Conservation (phyloP, 495 filamentous ascomycete species). For the Talaromyces nanjingensis region DNA sequence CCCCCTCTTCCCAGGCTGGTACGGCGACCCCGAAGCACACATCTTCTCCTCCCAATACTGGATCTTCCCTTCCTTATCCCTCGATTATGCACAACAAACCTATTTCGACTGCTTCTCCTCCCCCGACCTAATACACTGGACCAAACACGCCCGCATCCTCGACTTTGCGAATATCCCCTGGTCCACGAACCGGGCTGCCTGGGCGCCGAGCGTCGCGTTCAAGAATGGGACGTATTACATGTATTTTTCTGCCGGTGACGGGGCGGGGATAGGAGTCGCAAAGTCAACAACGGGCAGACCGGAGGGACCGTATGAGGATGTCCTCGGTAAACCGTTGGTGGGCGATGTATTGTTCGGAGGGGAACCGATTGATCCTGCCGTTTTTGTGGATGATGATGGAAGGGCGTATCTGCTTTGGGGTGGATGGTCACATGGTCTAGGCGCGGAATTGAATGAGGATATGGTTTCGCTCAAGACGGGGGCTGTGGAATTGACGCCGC, state of each 20-base stretch:
- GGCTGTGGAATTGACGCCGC: constrained; percentile 32
- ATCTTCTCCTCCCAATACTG: constrained; percentile 34
- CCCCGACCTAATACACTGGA: constrained; percentile 37
- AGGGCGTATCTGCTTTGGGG: constrained; percentile 42
- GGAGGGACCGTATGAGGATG: constrained; percentile 36
- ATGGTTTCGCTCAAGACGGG: constrained; percentile 33
- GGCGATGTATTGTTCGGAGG: constrained; percentile 30
- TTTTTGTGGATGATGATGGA: constrained; percentile 37
- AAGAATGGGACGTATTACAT: constrained; percentile 35
- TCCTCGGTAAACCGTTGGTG: constrained; percentile 35
- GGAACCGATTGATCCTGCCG: constrained; percentile 38
- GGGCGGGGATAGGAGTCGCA: constrained; percentile 41
- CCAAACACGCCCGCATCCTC: constrained; percentile 30
- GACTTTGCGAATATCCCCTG: constrained; percentile 31
- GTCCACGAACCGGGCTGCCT: constrained; percentile 33
- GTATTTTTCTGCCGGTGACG: constrained; percentile 42
- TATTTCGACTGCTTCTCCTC: constrained; percentile 44
- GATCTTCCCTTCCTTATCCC: constrained; percentile 38
- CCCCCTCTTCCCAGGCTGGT: constrained; percentile 38
- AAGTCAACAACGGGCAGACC: constrained; percentile 25
- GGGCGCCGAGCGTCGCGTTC: constrained; percentile 37
- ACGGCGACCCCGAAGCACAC: constrained; percentile 41
- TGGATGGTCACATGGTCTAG: constrained; percentile 35
- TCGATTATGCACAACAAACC: constrained; percentile 33
- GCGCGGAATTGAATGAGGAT: constrained; percentile 36